Evolutionary conservation across 768 basidiomycete species (phyloP), one percentile per base, ranked within the genome.

Genomic region (Lentinula boryana): DNA sequence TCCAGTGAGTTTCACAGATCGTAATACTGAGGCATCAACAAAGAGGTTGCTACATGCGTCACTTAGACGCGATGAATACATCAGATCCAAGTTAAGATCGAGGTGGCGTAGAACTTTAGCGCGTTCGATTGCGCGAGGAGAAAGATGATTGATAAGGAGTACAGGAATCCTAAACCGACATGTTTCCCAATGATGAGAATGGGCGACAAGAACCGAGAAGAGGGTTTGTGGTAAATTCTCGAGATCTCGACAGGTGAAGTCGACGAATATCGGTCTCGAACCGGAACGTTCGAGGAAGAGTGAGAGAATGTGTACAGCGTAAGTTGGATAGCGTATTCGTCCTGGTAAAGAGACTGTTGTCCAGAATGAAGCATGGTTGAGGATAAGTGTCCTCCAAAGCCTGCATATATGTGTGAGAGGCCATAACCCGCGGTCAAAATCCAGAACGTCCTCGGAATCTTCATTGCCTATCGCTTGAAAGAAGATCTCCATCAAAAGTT

Each of bases 401-500:
- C 53, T 12, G 13, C 53, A 54, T 18, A 54, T 33, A n/a, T 54
- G 53, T n/a, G 53, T 36, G 32, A 54, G 53, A 9, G 53, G 53
- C 53, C 53, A 54, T n/a, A 54, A 18, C n/a, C 53, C 53, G 33
- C 53, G 53, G 21, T 33, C 33, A 21, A 54, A 38, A 16, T 54
- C 53, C 53, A 54, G 33, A 33, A 54, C 35, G 53, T 54, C 53
- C 12, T 38, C 36, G 1, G 36, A 5, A 7, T 54, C 32, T 13
- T 38, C 53, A 18, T 18, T 54, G 7, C 36, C 33, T 4, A 36
- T 5, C 12, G 23, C 35, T 10, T 35, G 36, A 21, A n/a, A 36
- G 50, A 62, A 58, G 3, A 62, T 62, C 12, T 62, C 49, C 33
- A 53, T 27, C 5, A 52, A 35, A 41, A 62, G 18, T 36, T 62